Evolutionary conservation across 225 moss, liverwort and hornwort species (phyloP).

Genomic region (Pseudisothecium myosuroides): DNA sequence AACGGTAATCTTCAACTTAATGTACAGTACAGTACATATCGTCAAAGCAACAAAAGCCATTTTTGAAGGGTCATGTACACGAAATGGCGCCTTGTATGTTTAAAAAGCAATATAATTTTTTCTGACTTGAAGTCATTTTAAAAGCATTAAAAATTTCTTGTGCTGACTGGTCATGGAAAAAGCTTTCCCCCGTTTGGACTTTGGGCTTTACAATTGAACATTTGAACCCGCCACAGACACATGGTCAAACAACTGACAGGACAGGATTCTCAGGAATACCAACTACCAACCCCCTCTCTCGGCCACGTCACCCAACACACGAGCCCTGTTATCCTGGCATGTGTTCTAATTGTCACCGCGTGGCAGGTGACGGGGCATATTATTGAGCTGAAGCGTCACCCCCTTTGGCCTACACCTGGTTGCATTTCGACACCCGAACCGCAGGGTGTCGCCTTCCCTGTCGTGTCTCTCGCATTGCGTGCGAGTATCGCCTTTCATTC

Average conservation of each 20-base stretch:
- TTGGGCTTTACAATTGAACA: neutral
- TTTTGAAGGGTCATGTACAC: neutral
- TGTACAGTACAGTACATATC: too few species aligned
- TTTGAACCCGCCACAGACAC: neutral
- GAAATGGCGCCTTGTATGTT: neutral
- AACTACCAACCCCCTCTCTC: too few species aligned
- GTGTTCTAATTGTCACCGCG: neutral
- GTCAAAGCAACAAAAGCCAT: neutral
- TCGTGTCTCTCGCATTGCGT: neutral
- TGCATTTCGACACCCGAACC: neutral
- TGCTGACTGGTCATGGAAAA: too few species aligned
- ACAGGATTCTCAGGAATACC: neutral
- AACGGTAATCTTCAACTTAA: neutral
- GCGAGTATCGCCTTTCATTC: neutral
- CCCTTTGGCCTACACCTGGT: conserved; percentile 27
- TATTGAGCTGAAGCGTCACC: conserved; percentile 19
- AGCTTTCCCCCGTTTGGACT: neutral
- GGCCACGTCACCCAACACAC: neutral
- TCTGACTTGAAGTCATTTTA: too few species aligned
- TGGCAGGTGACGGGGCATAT: conserved; percentile 13
- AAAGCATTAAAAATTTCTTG: neutral
- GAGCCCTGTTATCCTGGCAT: neutral
- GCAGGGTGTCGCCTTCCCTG: neutral
- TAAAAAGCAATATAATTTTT: neutral
- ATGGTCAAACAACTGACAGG: neutral